Conservation (phyloP, 2,329 filamentous ascomycete species). For the Microdochium bolleyi region DNA sequence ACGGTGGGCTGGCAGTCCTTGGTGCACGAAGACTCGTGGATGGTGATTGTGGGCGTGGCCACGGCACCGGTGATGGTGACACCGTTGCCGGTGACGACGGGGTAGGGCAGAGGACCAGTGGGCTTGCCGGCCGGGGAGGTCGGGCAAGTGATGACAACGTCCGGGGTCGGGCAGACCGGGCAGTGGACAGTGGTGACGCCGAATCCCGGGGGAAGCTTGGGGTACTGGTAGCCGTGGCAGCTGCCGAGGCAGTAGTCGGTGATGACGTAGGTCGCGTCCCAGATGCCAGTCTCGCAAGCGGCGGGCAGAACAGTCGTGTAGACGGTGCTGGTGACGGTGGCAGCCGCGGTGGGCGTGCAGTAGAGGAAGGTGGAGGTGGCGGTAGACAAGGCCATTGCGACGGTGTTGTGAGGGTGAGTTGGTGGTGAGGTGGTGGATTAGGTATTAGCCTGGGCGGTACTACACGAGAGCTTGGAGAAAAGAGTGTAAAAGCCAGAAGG, state of each 20-base stretch:
- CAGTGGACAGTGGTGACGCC: constrained; percentile 27
- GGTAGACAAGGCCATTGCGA: constrained; percentile 6
- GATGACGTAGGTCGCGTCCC: constrained; percentile 32
- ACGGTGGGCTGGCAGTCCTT: not conserved
- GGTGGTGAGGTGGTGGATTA: constrained; percentile 1
- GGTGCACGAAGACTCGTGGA: not conserved
- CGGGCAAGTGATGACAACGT: constrained; percentile 28
- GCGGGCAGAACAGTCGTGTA: constrained; percentile 28
- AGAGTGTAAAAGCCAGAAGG: constrained; percentile 14
- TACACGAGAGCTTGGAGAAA: constrained; percentile 8
- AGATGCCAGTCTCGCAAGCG: constrained; percentile 26
- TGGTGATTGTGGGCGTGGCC: constrained; percentile 16
- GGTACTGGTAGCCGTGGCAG: constrained; percentile 17
- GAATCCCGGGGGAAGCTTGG: constrained; percentile 26
- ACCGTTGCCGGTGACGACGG: constrained; percentile 24
- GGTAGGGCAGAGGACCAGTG: constrained; percentile 15
- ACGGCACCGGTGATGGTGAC: constrained; percentile 7
- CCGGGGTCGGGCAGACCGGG: constrained; percentile 19
- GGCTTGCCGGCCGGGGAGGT: constrained; percentile 14
- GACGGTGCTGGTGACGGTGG: constrained; percentile 24
- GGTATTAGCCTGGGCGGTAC: constrained; percentile 1
- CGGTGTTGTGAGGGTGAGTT: constrained; percentile 1
- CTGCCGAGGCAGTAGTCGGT: constrained; percentile 24
- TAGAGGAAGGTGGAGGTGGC: constrained; percentile 19
- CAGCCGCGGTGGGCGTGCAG: constrained; percentile 16